Conservation (phyloP, 148 eudicot species). For the Rhododendron henanense region DNA sequence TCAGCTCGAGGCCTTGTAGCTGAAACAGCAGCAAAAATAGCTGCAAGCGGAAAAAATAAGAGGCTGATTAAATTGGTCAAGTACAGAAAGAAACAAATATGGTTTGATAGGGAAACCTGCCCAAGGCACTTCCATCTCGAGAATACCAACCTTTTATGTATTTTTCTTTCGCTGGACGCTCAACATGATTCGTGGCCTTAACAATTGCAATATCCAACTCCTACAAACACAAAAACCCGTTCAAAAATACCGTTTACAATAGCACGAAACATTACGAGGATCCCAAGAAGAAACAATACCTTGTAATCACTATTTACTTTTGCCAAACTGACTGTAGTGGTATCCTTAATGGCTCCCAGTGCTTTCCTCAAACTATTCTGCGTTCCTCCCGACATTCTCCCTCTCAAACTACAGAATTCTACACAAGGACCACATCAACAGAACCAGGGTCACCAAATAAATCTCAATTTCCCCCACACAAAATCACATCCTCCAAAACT, state of each 20-base stretch:
- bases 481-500: not conserved
- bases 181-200: conserved; percentile 91
- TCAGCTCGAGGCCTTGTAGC: conserved; percentile 94
- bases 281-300: conserved; percentile 35
- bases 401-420: conserved; percentile 16
- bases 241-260: not conserved
- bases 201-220: conserved; percentile 87
- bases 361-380: conserved; percentile 81
- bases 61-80: not conserved
- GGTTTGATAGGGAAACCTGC: not conserved
- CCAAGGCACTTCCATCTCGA: not conserved
- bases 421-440: not conserved
- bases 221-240: conserved; percentile 27
- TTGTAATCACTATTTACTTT: conserved; percentile 89
- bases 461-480: conserved; percentile 5
- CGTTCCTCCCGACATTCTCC: conserved; percentile 73
- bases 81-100: not conserved
- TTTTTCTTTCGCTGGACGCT: conserved; percentile 87
- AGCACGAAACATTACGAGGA: not conserved
- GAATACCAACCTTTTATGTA: conserved; percentile 68
- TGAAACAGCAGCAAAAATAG: conserved; percentile 78
- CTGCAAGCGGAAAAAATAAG: conserved; percentile 37
- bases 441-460: not conserved
- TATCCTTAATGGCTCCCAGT: conserved; percentile 86
- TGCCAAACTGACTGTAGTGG: conserved; percentile 87